Evolutionary conservation across 768 basidiomycete species (phyloP), one percentile per base, ranked within the genome.

Genomic region (Lactarius quietus): DNA sequence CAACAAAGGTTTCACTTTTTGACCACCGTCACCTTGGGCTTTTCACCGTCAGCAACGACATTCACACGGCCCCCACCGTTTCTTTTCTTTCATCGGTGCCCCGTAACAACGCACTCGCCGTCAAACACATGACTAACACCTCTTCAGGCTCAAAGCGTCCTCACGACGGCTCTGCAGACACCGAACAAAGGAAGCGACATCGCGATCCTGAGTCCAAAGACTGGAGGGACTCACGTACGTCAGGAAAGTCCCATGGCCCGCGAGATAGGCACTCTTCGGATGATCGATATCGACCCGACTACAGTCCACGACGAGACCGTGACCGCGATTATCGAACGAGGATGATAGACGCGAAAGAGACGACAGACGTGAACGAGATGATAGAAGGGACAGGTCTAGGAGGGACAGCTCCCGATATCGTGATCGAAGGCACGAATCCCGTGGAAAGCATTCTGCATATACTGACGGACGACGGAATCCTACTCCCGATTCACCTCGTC

Each of bases 71-170:
- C 14, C 38, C 55, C 53, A 17, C 54, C 52, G 48, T 51, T 64
- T 64, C 71, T 68, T 73, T 71, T 71, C 76, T 79, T n/a, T 78
- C 76, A 88, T 89, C 88, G 88, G 88, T 87, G 83, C 83, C 80
- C 83, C 80, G 86, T 88, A 88, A 87, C 64, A 81, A 81, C 82
- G 82, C 70, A 83, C 77, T 82, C 71, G 64, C 68, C 66, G 61
- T 36, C 53, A 69, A 70, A 74, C 72, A 57, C 68, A 83, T 91
- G 88, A 86, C 90, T 91, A 89, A 92, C 84, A 77, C 85, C 74
- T 80, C 86, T 81, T 82, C 90, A 91, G 90, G 90, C 82, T 80
- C 82, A 76, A 92, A 92, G 87, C 88, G 90, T 76, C 78, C 86
- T 69, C 85, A 85, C 86, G 88, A 90, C 72, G 86, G 83, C 66